Evolutionary conservation across 2,329 filamentous ascomycete genomes (phyloP).

Genomic region (Polytolypa hystricis): DNA sequence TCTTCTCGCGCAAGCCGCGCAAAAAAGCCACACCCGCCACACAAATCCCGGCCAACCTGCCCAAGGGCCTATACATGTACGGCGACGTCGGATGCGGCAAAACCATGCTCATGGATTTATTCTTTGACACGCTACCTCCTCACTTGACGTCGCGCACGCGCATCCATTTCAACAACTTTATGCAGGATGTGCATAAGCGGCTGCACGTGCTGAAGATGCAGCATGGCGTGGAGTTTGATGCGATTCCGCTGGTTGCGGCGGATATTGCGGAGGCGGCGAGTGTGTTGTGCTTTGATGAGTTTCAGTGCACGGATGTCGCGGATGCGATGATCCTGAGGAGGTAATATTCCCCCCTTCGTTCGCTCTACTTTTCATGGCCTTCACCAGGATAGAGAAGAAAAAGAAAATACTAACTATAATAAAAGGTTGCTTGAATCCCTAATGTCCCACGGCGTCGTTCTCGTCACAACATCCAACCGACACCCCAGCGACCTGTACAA

Average conservation of each 20-base stretch:
- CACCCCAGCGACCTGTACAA: constrained; percentile 95
- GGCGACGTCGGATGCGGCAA: constrained; percentile 96
- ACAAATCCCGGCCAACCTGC: constrained; percentile 59
- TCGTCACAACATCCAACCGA: constrained; percentile 94
- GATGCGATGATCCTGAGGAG: constrained; percentile 95
- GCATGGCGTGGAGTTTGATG: constrained; percentile 81
- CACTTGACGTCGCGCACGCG: constrained; percentile 74
- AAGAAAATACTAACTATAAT: constrained; percentile 4
- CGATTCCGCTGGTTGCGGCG: constrained; percentile 84
- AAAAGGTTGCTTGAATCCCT: constrained; percentile 66
- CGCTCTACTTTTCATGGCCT: too few species aligned
- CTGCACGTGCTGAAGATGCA: constrained; percentile 83
- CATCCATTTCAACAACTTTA: constrained; percentile 99
- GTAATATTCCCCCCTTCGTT: constrained; percentile 25
- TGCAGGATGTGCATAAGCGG: constrained; percentile 92
- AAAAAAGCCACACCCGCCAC: constrained; percentile 27
- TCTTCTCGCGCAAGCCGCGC: constrained; percentile 27
- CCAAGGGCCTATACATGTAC: constrained; percentile 85
- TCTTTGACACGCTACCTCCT: constrained; percentile 79
- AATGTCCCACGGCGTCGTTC: constrained; percentile 93
- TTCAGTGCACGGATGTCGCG: constrained; percentile 95
- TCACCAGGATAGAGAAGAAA: too few species aligned
- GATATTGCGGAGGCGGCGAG: constrained; percentile 76
- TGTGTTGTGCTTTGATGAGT: constrained; percentile 95
- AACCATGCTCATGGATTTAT: constrained; percentile 99